Percentiles rank a stretch among this genome's conserved stretches.
phyloP scores from a whole-genome alignment of 805 yeast genomes.

The Ogataea kodamae region DNA sequence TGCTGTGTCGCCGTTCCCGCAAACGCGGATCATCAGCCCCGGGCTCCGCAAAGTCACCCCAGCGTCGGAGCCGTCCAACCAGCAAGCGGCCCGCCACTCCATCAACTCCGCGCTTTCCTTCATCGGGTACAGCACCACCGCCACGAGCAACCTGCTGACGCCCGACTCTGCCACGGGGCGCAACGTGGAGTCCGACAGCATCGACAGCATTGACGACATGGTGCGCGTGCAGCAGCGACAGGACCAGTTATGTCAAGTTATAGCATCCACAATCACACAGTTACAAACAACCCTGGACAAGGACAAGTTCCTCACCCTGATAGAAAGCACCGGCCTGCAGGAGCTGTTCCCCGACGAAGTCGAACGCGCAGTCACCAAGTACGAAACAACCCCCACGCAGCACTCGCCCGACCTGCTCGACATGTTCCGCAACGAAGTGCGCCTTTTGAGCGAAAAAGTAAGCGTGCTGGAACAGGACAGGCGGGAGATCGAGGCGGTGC shows the following conservation, averaged over 20 bases:
- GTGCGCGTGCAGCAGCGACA: too few species aligned
- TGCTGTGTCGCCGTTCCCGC: conserved; percentile 9
- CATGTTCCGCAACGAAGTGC: conserved; percentile 30
- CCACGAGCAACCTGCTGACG: conserved; percentile 11
- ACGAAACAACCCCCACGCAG: conserved; percentile 9
- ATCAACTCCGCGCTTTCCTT: conserved; percentile 26
- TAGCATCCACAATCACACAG: too few species aligned
- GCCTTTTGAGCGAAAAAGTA: conserved; percentile 21
- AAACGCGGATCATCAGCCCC: conserved; percentile 23
- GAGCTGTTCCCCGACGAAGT: not conserved
- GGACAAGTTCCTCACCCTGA: conserved; percentile 9
- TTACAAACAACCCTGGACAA: conserved; percentile 1
- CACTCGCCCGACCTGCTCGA: conserved; percentile 26
- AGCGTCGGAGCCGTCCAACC: conserved; percentile 4
- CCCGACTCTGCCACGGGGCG: conserved; percentile 20
- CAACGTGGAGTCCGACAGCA: conserved; percentile 11
- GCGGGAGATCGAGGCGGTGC: conserved; percentile 21
- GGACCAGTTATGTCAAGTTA: too few species aligned
- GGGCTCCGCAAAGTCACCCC: conserved; percentile 19
- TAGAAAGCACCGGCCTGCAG: conserved; percentile 1
- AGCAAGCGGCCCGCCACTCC: conserved; percentile 22
- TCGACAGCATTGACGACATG: too few species aligned
- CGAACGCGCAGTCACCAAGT: conserved; percentile 4
- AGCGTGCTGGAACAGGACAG: conserved; percentile 20
- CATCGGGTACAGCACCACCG: conserved; percentile 19